Evolutionary conservation across 768 basidiomycete species (phyloP).

Genomic region (Krasilnikovozyma curviuscula): DNA sequence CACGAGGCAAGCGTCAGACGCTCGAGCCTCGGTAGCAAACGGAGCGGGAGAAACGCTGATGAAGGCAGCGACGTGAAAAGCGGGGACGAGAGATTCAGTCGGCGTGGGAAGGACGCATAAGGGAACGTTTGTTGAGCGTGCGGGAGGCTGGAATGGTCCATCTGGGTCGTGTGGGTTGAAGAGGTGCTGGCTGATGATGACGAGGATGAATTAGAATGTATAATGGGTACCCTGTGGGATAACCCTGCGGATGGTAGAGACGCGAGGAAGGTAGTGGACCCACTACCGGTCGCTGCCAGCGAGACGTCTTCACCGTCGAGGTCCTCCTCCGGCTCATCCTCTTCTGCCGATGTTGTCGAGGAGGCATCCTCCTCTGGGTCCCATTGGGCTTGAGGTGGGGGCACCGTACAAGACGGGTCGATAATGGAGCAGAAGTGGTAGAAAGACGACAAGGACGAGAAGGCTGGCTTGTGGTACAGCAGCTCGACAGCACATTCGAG

Average conservation of each 20-base stretch:
- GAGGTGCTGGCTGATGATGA: neutral
- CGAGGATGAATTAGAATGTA: neutral
- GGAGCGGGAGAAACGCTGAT: constrained; percentile 54
- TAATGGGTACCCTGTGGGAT: no score
- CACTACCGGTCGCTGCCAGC: neutral
- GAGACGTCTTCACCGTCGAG: constrained; percentile 33
- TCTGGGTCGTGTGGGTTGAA: no score
- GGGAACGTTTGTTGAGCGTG: constrained; percentile 45
- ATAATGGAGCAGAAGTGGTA: constrained; percentile 61
- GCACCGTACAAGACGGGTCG: constrained; percentile 5
- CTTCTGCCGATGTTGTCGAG: constrained; percentile 30
- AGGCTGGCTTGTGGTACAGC: constrained; percentile 76
- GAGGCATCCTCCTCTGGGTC: neutral
- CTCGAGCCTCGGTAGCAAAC: constrained; percentile 60
- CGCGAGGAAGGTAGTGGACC: no score
- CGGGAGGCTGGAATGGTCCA: no score
- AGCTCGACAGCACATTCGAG: constrained; percentile 90
- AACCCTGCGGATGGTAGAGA: no score
- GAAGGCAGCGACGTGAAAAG: constrained; percentile 42
- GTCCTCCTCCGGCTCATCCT: constrained; percentile 30
- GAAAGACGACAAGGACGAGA: constrained; percentile 49
- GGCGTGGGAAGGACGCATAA: constrained; percentile 69
- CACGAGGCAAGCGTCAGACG: constrained; percentile 74
- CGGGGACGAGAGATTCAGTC: constrained; percentile 77
- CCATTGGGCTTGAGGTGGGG: neutral